Percentiles rank a stretch among this genome's conserved stretches.
Evolutionary conservation across 441 rosid genomes (phyloP).

Genomic region (Dalechampia spathulata): DNA sequence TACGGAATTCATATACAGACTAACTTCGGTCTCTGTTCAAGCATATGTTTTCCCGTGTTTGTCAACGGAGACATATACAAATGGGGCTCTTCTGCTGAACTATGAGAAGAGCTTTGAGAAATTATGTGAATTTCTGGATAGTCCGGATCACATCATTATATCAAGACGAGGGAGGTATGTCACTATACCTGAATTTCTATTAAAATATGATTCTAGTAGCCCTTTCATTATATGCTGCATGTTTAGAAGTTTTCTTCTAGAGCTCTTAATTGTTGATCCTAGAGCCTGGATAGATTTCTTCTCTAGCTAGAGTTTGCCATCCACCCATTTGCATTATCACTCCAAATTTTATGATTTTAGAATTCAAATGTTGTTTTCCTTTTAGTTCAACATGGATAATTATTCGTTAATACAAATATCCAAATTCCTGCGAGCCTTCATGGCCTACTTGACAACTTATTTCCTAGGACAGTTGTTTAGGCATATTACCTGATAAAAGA

Average conservation of each 20-base stretch:
- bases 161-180: constrained; percentile 41
- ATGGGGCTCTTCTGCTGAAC: constrained; percentile 28
- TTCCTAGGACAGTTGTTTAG: too few relatives aligned
- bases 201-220: too few relatives aligned
- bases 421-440: too few relatives aligned
- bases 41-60: constrained; percentile 35
- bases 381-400: too few relatives aligned
- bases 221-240: not conserved
- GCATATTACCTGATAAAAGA: too few relatives aligned
- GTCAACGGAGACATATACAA: constrained; percentile 24
- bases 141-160: constrained; percentile 30
- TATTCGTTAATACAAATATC: too few relatives aligned
- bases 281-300: not conserved
- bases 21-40: constrained; percentile 23
- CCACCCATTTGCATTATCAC: not conserved
- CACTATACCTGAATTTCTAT: not conserved
- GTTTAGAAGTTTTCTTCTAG: not conserved
- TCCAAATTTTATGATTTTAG: not conserved
- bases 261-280: not conserved
- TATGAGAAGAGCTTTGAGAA: constrained; percentile 19
- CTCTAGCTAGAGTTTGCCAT: not conserved
- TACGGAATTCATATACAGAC: constrained; percentile 27
- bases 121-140: constrained; percentile 27
- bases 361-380: too few relatives aligned
- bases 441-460: too few relatives aligned